phyloP scores from a whole-genome alignment of 257 asterid species.

The Schizonepeta tenuifolia region DNA sequence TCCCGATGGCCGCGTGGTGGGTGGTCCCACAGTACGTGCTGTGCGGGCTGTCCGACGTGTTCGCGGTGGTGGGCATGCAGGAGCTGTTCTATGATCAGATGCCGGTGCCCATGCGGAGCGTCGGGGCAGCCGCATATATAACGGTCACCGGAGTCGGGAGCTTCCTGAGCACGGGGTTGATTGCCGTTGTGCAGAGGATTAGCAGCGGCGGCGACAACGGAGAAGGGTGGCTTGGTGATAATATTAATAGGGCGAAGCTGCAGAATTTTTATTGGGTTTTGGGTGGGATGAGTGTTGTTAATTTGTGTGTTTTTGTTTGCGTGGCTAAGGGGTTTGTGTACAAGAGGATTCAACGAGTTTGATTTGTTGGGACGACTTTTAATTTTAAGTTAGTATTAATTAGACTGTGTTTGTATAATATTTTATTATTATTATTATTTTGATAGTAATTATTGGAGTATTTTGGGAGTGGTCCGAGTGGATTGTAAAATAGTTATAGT shows the following conservation, averaged over 20 bases:
- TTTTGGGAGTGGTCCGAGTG: too few species aligned
- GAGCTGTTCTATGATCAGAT: constrained; percentile 66
- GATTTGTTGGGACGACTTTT: not conserved
- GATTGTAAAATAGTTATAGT: too few species aligned
- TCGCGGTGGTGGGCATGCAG: constrained; percentile 62
- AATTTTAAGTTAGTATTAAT: too few species aligned
- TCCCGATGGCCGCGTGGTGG: constrained; percentile 63
- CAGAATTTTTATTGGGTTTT: constrained; percentile 56
- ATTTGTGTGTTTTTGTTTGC: constrained; percentile 46
- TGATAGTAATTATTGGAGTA: too few species aligned
- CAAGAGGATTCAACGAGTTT: constrained; percentile 33
- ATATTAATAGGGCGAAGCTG: constrained; percentile 49
- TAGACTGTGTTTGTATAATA: too few species aligned
- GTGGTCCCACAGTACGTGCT: constrained; percentile 57
- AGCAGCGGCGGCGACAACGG: constrained; percentile 34
- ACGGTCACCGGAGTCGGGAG: constrained; percentile 58
- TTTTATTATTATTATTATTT: too few species aligned
- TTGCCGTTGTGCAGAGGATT: constrained; percentile 46
- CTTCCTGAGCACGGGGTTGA: constrained; percentile 52
- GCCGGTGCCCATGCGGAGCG: constrained; percentile 61
- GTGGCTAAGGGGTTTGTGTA: constrained; percentile 52
- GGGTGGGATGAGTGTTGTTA: constrained; percentile 49
- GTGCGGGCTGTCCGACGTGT: constrained; percentile 54
- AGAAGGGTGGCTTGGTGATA: constrained; percentile 56
- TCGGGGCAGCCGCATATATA: constrained; percentile 63